These are phyloP conservation scores for Fusarium nisikadoi DNA, from an alignment of 2,329 filamentous ascomycete species.

Conservation along the genomic window DNA sequence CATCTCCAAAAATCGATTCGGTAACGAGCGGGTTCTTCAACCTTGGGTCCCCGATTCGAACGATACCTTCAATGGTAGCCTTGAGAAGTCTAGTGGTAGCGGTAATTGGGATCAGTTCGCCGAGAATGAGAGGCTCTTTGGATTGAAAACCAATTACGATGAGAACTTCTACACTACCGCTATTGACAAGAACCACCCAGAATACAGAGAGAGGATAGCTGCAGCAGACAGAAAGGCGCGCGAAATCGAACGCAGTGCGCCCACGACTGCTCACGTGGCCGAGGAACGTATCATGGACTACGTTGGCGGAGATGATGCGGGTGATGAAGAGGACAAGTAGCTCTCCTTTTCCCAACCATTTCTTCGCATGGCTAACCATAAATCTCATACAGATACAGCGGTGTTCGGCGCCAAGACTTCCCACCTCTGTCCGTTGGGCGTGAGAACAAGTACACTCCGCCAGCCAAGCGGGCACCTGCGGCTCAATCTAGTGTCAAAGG, in stretches of 20 bases:
- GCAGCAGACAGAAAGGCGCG: slow-evolving; percentile 85
- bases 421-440: slow-evolving; percentile 67
- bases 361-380: slow-evolving; percentile 28
- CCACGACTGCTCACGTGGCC: slow-evolving; percentile 83
- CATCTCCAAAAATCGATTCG: slow-evolving; percentile 79
- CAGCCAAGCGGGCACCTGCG: slow-evolving; percentile 83
- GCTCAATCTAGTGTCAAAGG: slow-evolving; percentile 78
- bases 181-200: slow-evolving; percentile 85
- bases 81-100: slow-evolving; percentile 68
- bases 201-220: slow-evolving; percentile 81
- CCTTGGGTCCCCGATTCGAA: slow-evolving; percentile 78
- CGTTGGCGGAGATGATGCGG: slow-evolving; percentile 69
- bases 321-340: slow-evolving; percentile 91
- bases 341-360: slow-evolving; percentile 38
- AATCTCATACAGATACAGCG: slow-evolving; percentile 76
- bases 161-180: slow-evolving; percentile 94
- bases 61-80: slow-evolving; percentile 73
- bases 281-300: slow-evolving; percentile 85
- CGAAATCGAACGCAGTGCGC: slow-evolving; percentile 83
- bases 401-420: slow-evolving; percentile 82
- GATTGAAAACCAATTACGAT: slow-evolving; percentile 88
- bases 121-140: slow-evolving; percentile 87
- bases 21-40: slow-evolving; percentile 80
- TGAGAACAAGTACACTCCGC: slow-evolving; percentile 86
- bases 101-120: slow-evolving; percentile 92